Base-by-base conservation (phyloP, 1,139 yeast genomes). In the Geotrichum klebahnii region DNA sequence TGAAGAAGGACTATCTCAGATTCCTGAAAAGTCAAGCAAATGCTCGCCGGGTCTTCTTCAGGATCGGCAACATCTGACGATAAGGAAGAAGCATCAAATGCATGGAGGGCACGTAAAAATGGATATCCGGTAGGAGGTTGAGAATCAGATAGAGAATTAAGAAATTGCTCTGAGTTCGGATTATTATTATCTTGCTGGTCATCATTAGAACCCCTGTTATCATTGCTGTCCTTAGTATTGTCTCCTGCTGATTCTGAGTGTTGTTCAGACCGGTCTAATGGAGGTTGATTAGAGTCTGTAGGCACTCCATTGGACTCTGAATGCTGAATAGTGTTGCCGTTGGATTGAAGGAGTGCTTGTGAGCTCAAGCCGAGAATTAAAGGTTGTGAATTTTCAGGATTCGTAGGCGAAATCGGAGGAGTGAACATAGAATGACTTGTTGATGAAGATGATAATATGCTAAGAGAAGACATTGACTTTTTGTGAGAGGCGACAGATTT, bases 1-100 rank as follows among this genome's bases (percentile, higher is more conserved):
- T 90, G 96, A 6, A 92, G 85, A 64, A 88, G 84, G 0, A 94
- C 95, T 51, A 88, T 71, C 60, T 89, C 97, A 55, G 82, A 80
- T 59, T 80, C 83, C 28, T 79, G 80, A 65, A 92, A 90, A 0
- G 95, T 82, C 26, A 92, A 73, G 66, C 97, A 92, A 35, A 88
- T 84, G 1, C 89, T 79, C 1, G 85, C 77, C 56, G 69, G 65
- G 81, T 95, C 57, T 79, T 66, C 63, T 26, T 48, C 52, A 6
- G 52, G 48, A 14, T 53, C 54, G 16, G 48, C 34, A 28, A 46
- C 53, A 22, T 53, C 53, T 73, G 60, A 82, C 82, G 57, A 50
- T 47, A 88, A 71, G 0, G 88, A 71, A 0, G 78, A 62, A 0
- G 96, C 77, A 62, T 86, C 89, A 64, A 90, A 90, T 1, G 89